Base-by-base conservation (phyloP, 2,329 filamentous ascomycete species). In the Phyllosticta citrichinensis region DNA sequence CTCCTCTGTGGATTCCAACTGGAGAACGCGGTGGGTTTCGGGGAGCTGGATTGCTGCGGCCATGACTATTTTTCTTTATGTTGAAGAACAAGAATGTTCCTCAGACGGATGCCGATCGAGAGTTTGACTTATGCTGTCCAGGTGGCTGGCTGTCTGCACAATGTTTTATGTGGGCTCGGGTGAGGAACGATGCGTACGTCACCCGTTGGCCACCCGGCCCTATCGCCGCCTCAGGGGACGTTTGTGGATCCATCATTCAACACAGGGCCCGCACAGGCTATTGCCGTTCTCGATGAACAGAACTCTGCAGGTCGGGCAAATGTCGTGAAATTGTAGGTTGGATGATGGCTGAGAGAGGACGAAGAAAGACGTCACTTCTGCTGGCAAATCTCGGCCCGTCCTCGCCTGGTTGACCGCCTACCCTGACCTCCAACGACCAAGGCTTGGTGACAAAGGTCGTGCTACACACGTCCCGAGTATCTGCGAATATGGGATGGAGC, bases 1-100 rank as follows among this genome's bases (percentile, higher is more conserved):
- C 50, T 65, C 55, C 3, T 62, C 62, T 47, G 64, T 62, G 53
- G 58, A 64, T 30, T 68, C 61, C 30, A 71, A 65, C 14, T 73
- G 68, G 10, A 74, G 68, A 53, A 71, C 71, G 35, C 63, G 65
- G 61, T 70, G 60, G 6, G 53, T 62, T 40, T 58, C 3, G 14
- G 64, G 64, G 8, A 65, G 40, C 40, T n/a, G 40, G 35, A 5
- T 2, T 4, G 40, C 40, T 6, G 40, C 17, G 40, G 40, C 40
- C 40, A 47, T n/a, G 14, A 3, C 27, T 47, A 4, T n/a, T 47
- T 19, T 5, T n/a, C 14, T 19, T 4, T 8, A 30, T 2, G 5
- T 10, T 30, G 27, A 10, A 30, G 27, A 30, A 8, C 3, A 30
- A 8, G 9, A 8, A 30, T 30, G 27, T 5, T 30, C 5, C 27